phyloP scores from a whole-genome alignment of 108 stramenopile species.

The Skeletonema costatum region DNA sequence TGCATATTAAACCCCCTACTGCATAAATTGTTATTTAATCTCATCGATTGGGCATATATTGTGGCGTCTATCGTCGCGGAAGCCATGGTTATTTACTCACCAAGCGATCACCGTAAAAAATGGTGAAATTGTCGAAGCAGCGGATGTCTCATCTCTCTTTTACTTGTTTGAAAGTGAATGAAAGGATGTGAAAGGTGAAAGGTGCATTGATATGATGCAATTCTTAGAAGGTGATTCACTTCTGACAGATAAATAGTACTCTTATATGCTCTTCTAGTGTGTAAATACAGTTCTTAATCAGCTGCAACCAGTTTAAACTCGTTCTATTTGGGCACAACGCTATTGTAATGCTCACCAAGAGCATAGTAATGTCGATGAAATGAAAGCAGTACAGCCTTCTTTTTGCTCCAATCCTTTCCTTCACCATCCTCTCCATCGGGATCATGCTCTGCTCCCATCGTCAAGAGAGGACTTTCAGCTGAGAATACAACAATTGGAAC shows the following conservation, averaged over 20 bases:
- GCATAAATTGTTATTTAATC: not conserved
- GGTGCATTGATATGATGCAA: no score
- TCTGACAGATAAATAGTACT: no score
- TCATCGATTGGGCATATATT: not conserved
- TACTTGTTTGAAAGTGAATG: no score
- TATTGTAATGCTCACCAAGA: constrained; percentile 98
- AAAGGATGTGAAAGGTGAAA: no score
- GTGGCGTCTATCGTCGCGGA: not conserved
- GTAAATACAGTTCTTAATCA: no score
- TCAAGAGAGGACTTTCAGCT: constrained; percentile 54
- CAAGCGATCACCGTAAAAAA: not conserved
- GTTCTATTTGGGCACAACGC: constrained; percentile 53
- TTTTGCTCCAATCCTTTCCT: constrained; percentile 31
- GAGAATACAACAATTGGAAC: constrained; percentile 88
- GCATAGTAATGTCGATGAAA: constrained; percentile 98
- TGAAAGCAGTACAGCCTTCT: constrained; percentile 69
- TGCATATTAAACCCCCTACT: not conserved
- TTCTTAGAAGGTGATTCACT: no score
- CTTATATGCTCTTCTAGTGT: no score
- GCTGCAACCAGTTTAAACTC: no score
- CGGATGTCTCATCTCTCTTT: no score
- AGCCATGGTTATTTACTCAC: not conserved
- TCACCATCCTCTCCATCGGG: constrained; percentile 22
- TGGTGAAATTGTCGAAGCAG: no score
- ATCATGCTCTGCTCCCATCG: constrained; percentile 48